Base-by-base conservation (phyloP, 2,329 filamentous ascomycete genomes). In the Ophiocordyceps australis region DNA sequence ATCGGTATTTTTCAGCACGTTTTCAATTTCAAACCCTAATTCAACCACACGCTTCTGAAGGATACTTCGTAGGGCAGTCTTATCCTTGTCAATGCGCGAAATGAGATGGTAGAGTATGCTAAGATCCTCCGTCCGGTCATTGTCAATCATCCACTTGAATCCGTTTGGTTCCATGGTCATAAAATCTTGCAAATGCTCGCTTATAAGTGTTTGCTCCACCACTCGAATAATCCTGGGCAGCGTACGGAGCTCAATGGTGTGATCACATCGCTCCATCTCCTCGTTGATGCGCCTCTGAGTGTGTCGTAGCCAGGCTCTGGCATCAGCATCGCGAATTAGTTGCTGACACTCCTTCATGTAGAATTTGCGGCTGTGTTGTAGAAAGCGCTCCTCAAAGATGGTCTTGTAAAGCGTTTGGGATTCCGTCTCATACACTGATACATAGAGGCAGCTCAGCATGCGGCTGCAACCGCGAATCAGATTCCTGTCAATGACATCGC, bases 361-460 rank as follows among this genome's bases (percentile, higher is more conserved):
- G 45, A 89, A 95, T 0, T 46, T 47, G 20, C 59, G 58, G 42
- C 81, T 92, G 4, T 69, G 66, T 2, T 60, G 49, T 5, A 95
- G 51, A 39, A 89, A 93, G 8, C 66, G 64, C 1, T 70, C 69
- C 46, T 98, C 83, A 38, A 98, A 95, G 0, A 66, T 64, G 1
- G 73, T 79, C 17, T 83, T 52, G 43, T 98, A 98, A 0, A 98
- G 59, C 40, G 83, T 89, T 22, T 80, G 68, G 23, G 68, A 62
- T 35, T 91, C 78, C 5, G 69, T 65, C 42, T 93, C 83, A 4
- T 73, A 64, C 29, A 83, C 69, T 0, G 73, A 74, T 46, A 92
- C 78, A 45, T 93, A 91, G 0, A 98, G 60, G 7, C 71, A 71
- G 43, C 91, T 86, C 5, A 98, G 62, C 83, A 98, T 94, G 38